Base-by-base conservation (phyloP, 2,329 filamentous ascomycete species). In the Stagonosporopsis tanaceti region DNA sequence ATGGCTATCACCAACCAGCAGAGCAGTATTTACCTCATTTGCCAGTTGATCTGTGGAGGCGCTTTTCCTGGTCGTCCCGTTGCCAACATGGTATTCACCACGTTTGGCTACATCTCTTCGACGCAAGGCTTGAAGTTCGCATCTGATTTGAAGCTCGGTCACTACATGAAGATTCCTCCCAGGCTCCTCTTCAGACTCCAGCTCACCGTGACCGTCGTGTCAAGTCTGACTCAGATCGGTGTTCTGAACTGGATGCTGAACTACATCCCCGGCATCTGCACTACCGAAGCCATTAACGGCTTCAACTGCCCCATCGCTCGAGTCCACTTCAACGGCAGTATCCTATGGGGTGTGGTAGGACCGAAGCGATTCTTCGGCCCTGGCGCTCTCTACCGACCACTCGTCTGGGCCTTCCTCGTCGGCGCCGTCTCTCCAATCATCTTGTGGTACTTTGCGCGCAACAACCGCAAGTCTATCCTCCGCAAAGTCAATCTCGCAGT, bases 1-100 rank as follows among this genome's bases (percentile, higher is more conserved):
- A 96, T 95, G 90, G 92, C 92, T 15, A 92, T 96, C 64, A 96
- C 92, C 9, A 96, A 95, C 74, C 91, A 94, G 72, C 91, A 95
- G 75, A 92, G 88, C 76, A 92, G 89, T 74, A 91, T 94, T 64
- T 95, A 94, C 73, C 84, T 95, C 34, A 91, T 95, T 67, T 94
- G 91, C 74, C 92, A 95, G 76, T 84, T 96, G 55, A 88, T 95
- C 62, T 94, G 91, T 62, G 92, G 92, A 51, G 87, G 85, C 47
- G 82, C 92, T 15, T 96, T 96, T 72, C 92, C 92, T 0, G 92
- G 92, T 27, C 88, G 90, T 1, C 92, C 92, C 1, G 91, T 96
- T 11, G 92, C 92, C 47, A 95, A 96, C 76, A 96, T 96, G 92
- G 91, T 96, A 34, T 96, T 96, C 68, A 91, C 94, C 45, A 95